Evolutionary conservation across 371 early-diverging fungal species (phyloP), one percentile per base, ranked within the genome.

Genomic region (Mucor sp.): DNA sequence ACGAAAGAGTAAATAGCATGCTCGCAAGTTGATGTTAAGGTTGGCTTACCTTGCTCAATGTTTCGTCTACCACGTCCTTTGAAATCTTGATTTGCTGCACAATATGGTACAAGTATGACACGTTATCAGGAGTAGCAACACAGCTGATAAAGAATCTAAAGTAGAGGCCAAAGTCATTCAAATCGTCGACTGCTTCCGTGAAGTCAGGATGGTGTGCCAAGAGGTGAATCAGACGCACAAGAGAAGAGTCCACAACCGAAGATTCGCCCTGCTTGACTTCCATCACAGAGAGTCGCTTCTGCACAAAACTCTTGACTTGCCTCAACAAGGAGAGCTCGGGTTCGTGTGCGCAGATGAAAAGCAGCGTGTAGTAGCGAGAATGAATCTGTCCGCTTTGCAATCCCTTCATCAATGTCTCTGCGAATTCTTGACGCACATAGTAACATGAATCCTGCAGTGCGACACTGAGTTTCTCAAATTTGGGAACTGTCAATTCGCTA

Each of bases 121-220:
- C 89, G 71, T 96, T 98, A 25, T 94, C 93, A 3, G 90, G 71
- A 9, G 82, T 90, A 21, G 89, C 94, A 67, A 95, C 88, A 28
- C 90, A 84, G 28, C 87, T 88, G 25, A 97, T 67, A 72, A 85
- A 97, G 71, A 95, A 96, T 57, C 94, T 89, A 35, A 98, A 82
- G 74, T 97, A 97, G 12, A 67, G 74, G 4, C 73, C 48, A 64
- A 79, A 76, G 0, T 70, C 28, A 21, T 76, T 74, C 19, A 96
- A 85, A 65, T 89, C 87, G 1, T 86, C 83, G 1, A 68, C 55
- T 30, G 88, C 78, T 12, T 72, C 69, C 3, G 86, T 83, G 77
- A 94, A 95, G 72, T 98, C 98, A 1, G 97, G 95, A 69, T 97
- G 97, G 68, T 94, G 91, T 0, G 97, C 91, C 35, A 97, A 75